Evolutionary conservation across 2,329 filamentous ascomycete genomes (phyloP), one percentile per base, ranked within the genome.

Genomic region (Pleoardoris graminearum): DNA sequence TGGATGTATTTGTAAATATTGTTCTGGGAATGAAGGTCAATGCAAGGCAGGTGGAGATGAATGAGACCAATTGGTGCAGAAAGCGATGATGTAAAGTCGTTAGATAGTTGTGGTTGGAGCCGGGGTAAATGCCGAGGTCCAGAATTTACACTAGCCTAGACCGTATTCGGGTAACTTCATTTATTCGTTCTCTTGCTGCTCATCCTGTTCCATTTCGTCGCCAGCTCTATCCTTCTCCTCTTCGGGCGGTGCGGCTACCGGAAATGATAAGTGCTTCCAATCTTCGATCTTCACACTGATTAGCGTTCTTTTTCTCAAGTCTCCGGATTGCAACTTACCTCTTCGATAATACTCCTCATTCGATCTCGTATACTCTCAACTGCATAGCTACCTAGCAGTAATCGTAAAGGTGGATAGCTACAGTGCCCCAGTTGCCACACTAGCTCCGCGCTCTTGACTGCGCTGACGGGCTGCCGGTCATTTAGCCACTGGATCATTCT

Each of bases 391-490:
- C 94, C 94, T 21, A 97, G 75, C n/a, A 97, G 77, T 53, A 99
- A 75, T 29, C 94, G 79, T 58, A 97, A 72, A 0, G 94, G 94
- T 44, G 94, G 94, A 70, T 91, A 97, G n/a, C 86, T 88, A 76
- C 93, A 97, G 77, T 97, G 94, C 0, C 88, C 94, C 37, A 97
- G 77, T 77, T 97, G 79, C 94, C 94, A 97, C 6, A 96, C 87
- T 51, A 97, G 77, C 77, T 97, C 91, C 2, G 91, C 91, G 54
- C 91, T 93, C 75, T 95, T 96, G 49, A 96, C 87, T 0, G 91
- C 91, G 71, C 90, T 96, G 11, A 91, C 94, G 4, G 93, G 93
- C 73, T 97, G 93, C 56, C 90, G 85, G 68, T 97, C 91, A 14
- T 90, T 90, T 17, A 97, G 80, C 94, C 94, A 97, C 73, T 96